Base-by-base conservation (phyloP, 2,329 filamentous ascomycete genomes). In the Stylonectria norvegica region DNA sequence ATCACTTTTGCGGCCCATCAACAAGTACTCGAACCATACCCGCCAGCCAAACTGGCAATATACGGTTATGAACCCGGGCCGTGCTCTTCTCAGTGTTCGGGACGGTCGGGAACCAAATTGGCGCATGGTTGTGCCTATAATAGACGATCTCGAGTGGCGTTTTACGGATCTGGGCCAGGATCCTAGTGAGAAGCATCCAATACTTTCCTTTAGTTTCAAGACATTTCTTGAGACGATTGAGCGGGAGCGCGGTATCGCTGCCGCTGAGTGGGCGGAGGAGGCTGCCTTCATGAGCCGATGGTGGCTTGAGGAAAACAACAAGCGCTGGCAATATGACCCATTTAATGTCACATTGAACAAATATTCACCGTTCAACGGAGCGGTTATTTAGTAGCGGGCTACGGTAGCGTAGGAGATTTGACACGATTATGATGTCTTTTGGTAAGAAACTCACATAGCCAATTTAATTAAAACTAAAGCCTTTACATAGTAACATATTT, bases 31-130 rank as follows among this genome's bases (percentile, higher is more conserved):
- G 2, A 23, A 45, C 2, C n/a, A n/a, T n/a, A n/a, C n/a, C n/a
- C 37, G 37, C 25, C 46, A 47, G 20, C 47, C 47, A 5, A 42
- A 47, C 33, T 60, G 56, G 57, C 54, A 58, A 12, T 53, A 55
- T 17, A 53, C 52, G 20, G 44, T 57, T 25, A 54, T 57, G 47
- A 59, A 56, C 20, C 53, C 57, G 2, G 57, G 57, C 2, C 41
- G 55, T n/a, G 52, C 51, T 7, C 47, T 49, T 17, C 35, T 59
- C 11, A 50, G 47, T n/a, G 53, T 59, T 3, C 51, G 54, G 12
- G 53, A 58, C 12, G 39, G 46, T 5, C 43, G 48, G 9, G 25
- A 53, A 5, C 46, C 49, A 2, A 30, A 56, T 20, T 56, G 53
- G 48, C 50, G 53, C 16, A 38, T 59, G 5, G 56, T 56, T 4